Base-by-base conservation (phyloP, 2,329 filamentous ascomycete genomes). In the Stenocarpella maydis region DNA sequence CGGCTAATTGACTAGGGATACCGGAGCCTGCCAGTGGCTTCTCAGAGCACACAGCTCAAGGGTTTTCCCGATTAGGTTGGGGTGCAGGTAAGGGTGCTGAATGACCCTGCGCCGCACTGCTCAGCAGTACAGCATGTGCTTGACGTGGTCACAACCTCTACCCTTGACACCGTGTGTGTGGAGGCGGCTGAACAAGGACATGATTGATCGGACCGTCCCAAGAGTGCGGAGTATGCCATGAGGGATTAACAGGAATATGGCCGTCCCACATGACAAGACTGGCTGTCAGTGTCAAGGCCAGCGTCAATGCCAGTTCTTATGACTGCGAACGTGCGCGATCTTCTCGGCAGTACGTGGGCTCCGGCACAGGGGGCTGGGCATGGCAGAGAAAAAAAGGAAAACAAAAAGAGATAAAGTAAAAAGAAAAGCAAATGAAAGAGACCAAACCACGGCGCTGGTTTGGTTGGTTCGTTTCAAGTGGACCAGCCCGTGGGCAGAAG, bases 1-100 rank as follows among this genome's bases (percentile, higher is more conserved):
- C 43, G 28, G 41, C 28, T 26, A 61, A 61, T 61, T 61, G 58
- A 49, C 58, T 61, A 41, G 41, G 39, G 28, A 31, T 47, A 41
- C 55, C 55, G 41, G 41, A 47, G 37, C 15, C 19, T 41, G 34
- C 31, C n/a, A n/a, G n/a, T n/a, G n/a, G n/a, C n/a, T n/a, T n/a
- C n/a, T n/a, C n/a, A n/a, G n/a, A n/a, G n/a, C n/a, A n/a, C n/a
- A n/a, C n/a, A n/a, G 31, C n/a, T n/a, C 26, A 31, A 34, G 17
- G n/a, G 17, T 53, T 49, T 45, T 49, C 47, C 47, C 47, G 17
- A 49, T 49, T 49, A 21, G 47, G 47, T 26, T 49, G 45, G 10
- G 4, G 21, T 49, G 45, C 45, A 49, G 21, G 45, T 49, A 34
- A 9, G 31, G 31, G 31, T 34, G 31, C 31, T 34, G 31, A 4